These are phyloP conservation scores for Funneliformis geosporum DNA, from an alignment of 192 early-diverging fungal genomes.

Conservation along the genomic window DNA sequence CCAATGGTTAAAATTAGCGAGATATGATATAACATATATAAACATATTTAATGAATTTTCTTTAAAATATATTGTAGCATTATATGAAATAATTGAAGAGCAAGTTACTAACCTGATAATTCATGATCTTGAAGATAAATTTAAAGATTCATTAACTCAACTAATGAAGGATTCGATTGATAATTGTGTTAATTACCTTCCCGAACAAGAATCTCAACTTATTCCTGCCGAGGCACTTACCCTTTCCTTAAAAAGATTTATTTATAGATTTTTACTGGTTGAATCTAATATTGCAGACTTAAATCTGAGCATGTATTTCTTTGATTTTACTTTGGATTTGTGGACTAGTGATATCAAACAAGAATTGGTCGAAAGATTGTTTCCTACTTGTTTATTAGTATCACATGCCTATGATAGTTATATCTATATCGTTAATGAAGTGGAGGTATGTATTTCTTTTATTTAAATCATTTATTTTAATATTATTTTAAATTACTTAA, in stretches of 20 bases:
- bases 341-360: too few relatives aligned
- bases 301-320: not conserved
- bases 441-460: too few relatives aligned
- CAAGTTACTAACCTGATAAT: not conserved
- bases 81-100: not conserved
- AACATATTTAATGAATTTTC: not conserved
- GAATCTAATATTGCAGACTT: not conserved
- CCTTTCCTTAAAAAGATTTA: not conserved
- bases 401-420: too few relatives aligned
- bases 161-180: not conserved
- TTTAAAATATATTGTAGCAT: not conserved
- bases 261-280: not conserved
- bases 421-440: too few relatives aligned
- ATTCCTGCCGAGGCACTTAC: not conserved
- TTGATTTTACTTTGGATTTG: not conserved
- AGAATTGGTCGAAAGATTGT: too few relatives aligned
- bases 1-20: not conserved
- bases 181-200: not conserved
- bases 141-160: not conserved
- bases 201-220: not conserved
- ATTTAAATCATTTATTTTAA: too few relatives aligned
- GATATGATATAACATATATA: not conserved
- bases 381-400: too few relatives aligned
- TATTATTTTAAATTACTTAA: too few relatives aligned
- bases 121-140: not conserved